Percentiles rank a stretch among this genome's conserved stretches.
These are phyloP conservation scores for Schoenoplectus tabernaemontani DNA, from an alignment of 202 grass and related monocot genomes.

Conservation along the genomic window DNA sequence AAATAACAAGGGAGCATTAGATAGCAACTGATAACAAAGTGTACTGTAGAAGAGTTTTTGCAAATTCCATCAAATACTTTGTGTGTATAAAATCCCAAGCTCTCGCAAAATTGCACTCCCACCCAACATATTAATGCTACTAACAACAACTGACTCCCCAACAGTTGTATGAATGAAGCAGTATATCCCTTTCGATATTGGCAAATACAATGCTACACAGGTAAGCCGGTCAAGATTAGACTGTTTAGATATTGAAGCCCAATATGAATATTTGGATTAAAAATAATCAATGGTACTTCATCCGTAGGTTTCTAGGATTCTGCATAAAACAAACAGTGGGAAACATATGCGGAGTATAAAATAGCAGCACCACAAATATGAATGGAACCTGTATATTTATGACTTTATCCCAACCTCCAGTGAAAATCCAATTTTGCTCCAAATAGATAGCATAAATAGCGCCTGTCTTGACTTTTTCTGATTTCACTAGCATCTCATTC, in stretches of 20 bases:
- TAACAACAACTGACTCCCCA: not conserved
- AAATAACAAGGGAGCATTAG: not conserved
- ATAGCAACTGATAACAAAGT: constrained; percentile 10
- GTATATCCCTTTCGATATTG: not conserved
- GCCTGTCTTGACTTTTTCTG: constrained; percentile 57
- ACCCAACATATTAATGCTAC: not conserved
- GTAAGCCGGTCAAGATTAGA: not conserved
- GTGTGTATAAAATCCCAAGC: not conserved
- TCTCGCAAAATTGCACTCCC: not conserved
- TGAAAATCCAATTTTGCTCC: constrained; percentile 56
- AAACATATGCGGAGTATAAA: not conserved
- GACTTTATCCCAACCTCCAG: constrained; percentile 77
- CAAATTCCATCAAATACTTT: not conserved
- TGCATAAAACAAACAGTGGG: not conserved
- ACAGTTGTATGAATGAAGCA: not conserved
- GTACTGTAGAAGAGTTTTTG: not conserved
- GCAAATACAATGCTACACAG: not conserved
- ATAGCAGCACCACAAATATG: not conserved
- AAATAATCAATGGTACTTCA: not conserved
- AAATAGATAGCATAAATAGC: constrained; percentile 66
- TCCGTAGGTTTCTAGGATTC: not conserved
- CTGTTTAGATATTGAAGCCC: not conserved
- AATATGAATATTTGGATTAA: not conserved
- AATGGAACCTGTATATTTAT: constrained; percentile 52
- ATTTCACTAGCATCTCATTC: constrained; percentile 60